Evolutionary conservation across 2,329 filamentous ascomycete species (phyloP), one percentile per base, ranked within the genome.

Genomic region (Alternaria rosae): DNA sequence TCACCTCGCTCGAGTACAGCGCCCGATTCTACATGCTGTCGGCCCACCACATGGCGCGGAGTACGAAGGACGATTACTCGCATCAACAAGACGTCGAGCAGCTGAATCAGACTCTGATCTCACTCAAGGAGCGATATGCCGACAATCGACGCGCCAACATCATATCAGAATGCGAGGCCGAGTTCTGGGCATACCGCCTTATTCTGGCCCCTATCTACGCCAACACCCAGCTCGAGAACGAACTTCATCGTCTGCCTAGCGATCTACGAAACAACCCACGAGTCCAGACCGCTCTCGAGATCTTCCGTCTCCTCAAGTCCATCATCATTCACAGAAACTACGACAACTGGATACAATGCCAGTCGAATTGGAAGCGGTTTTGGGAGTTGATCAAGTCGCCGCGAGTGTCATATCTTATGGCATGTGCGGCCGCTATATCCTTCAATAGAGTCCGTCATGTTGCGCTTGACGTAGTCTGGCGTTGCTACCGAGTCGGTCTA

Each of bases 1-100:
- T 90, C 7, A 85, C 85, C 21, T 89, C 87, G 68, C 84, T 87
- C 51, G 88, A 90, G 72, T 82, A 86, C 42, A 89, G 89, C 66
- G 87, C 86, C 26, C 85, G 88, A 5, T 89, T 89, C 66, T 87
- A 89, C 67, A 87, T 90, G 21, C 69, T 89, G 3, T 87, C 87
- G 3, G 79, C 89, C 44, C 88, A 90, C 71, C 81, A 88, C 35
- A 82, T 89, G 64, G 62, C 70, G 4, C 61, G 54, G 13, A 69
- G 62, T 25, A 84, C 83, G 51, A 82, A 84, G 50, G 78, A 79
- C 17, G 79, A 81, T 47, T 82, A 81, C 50, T 82, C 85, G n/a
- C 74, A 76, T 45, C 69, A 84, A n/a, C 87, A 89, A 71, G 88
- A 90, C 68, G 82, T 86, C 20, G 88, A 90, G 70, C 88, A 90